Evolutionary conservation across 805 yeast species (phyloP), one percentile per base, ranked within the genome.

Genomic region (Candida qinlingensis): DNA sequence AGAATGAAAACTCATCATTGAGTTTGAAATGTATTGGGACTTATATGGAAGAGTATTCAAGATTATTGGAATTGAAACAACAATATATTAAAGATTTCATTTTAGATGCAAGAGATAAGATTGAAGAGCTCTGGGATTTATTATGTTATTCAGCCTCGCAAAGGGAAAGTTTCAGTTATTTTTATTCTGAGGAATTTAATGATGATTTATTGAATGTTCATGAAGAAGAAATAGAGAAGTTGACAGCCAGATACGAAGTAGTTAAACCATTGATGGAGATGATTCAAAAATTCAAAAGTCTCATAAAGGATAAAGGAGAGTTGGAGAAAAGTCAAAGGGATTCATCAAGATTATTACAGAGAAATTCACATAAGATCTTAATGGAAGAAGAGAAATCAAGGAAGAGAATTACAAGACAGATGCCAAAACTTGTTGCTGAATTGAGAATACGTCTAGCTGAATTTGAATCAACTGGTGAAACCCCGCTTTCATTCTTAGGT

Each of bases 331-430:
- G 94, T 4, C 76, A 85, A 2, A 83, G 80, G 58, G 94, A 92
- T 62, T 82, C 97, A 0, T 81, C 92, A 0, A 75, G 98, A 52
- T 72, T 91, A 39, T 65, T 85, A 41, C 79, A 85, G 53, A 79
- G 87, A 59, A 83, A 85, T 57, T 84, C 90, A 2, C 91, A 92
- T 54, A 83, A 82, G 51, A 83, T 91, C 27, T 69, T 92, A 50
- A 72, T 86, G 49, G 77, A 84, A 49, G 99, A 92, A 62, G 97
- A 90, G 61, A 83, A 76, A 59, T 71, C 81, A 37, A 71, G 97
- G 47, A 84, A 84, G 55, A 76, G 77, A 46, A 72, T 91, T 7
- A 67, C 77, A n/a, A 80, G 80, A 59, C 77, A 77, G 55, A 69
- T 87, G 55, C 98, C 98, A 0, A 70, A 72, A 36, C 71, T 85